phyloP scores from a whole-genome alignment of 306 rosid species.

The Quercus wislizeni region DNA sequence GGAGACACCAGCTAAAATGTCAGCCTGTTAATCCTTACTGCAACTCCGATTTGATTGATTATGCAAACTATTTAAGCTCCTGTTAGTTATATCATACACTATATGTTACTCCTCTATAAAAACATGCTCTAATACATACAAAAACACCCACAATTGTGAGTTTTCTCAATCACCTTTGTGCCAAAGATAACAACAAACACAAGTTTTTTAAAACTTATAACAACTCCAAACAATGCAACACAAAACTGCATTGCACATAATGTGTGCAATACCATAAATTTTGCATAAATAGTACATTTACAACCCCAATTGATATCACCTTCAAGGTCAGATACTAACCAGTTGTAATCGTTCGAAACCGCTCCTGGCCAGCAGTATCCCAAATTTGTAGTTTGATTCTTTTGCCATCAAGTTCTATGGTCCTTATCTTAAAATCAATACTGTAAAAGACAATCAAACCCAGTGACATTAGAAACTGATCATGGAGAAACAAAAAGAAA shows the following conservation, averaged over 20 bases:
- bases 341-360: slow-evolving; percentile 92
- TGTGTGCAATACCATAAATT: background rate
- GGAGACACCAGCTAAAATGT: background rate
- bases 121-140: background rate
- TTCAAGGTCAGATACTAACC: slow-evolving; percentile 48
- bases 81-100: background rate
- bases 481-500: slow-evolving; percentile 1
- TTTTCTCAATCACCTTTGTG: background rate
- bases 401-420: slow-evolving; percentile 90
- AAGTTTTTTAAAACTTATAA: background rate
- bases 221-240: background rate
- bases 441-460: slow-evolving; percentile 41
- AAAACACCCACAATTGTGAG: background rate
- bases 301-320: background rate
- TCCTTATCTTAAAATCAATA: slow-evolving; percentile 96
- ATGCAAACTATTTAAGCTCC: background rate
- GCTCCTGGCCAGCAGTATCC: slow-evolving; percentile 99
- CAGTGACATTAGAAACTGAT: slow-evolving; percentile 26
- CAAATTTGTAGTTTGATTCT: slow-evolving; percentile 95
- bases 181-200: background rate
- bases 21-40: background rate
- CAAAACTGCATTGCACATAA: background rate
- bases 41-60: background rate
- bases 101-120: background rate
- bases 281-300: background rate